Base-by-base conservation (phyloP, 441 rosid species). In the Euphorbia celastroides region DNA sequence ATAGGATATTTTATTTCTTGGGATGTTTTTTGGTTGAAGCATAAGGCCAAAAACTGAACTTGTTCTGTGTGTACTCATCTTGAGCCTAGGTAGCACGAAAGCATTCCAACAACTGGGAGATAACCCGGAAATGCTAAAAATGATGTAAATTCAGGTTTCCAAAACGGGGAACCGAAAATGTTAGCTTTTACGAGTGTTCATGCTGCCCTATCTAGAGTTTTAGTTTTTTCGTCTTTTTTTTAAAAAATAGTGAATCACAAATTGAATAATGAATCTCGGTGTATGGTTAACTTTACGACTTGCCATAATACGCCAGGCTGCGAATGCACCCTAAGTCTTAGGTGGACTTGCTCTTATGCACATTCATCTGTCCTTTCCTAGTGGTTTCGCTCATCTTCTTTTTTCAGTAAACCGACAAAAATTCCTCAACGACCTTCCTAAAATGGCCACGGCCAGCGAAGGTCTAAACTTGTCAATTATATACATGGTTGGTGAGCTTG, bases 341-440 rank as follows among this genome's bases (percentile, higher is more conserved):
- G 58, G 10, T 67, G 58, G 48, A 57, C 34, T 51, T 22, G 2
- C 52, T 41, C 25, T 51, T 36, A 27, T 64, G 36, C 28, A 16
- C 31, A 11, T 25, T 27, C 28, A 28, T 34, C 38, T 51, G 0
- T 20, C 38, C 51, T 26, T 59, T 25, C 60, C 6, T 32, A 27
- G 60, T 10, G 28, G 48, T 38, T 28, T 60, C 48, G 12, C 42
- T 52, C n/a, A 30, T 25, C 64, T 42, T 27, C 36, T 10, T 46
- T 62, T 41, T 26, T 11, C 28, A 32, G 46, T 25, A 62, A 57
- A 20, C 48, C 56, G 38, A 28, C 5, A 56, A 13, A 32, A 51
- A 26, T 52, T 42, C 52, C 44, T 13, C 5, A 22, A 31, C 20
- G 17, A 64, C 50, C 42, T 68, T 36, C 73, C 77, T 54, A 59